Evolutionary conservation across 2,329 filamentous ascomycete species (phyloP).

Genomic region (Monilinia vaccinii-corymbosi): DNA sequence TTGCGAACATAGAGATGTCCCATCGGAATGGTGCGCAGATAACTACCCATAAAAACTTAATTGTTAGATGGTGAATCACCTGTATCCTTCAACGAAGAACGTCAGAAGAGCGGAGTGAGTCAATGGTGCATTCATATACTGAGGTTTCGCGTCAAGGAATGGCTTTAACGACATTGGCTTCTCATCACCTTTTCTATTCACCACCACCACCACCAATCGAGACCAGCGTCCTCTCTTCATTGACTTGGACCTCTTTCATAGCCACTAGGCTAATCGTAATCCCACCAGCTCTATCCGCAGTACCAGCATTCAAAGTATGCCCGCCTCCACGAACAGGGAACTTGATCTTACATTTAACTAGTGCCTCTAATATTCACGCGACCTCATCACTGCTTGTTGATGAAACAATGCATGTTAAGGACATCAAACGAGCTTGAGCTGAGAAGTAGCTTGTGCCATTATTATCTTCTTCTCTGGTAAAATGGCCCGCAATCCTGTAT

Average conservation of each 20-base stretch:
- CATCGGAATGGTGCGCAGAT: no score
- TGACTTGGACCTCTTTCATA: conserved; percentile 22
- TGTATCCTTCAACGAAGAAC: no score
- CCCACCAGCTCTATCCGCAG: conserved; percentile 40
- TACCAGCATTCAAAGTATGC: conserved; percentile 31
- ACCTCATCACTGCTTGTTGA: conserved; percentile 14
- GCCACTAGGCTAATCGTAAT: conserved; percentile 39
- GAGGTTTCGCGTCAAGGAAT: neutral
- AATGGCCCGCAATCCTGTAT: neutral
- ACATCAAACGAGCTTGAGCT: conserved; percentile 10
- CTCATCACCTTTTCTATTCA: neutral
- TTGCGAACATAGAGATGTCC: no score
- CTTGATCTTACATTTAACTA: conserved; percentile 12
- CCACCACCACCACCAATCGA: conserved; percentile 32
- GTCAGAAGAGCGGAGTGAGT: no score
- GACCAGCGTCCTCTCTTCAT: conserved; percentile 24
- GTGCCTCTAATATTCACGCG: conserved; percentile 12
- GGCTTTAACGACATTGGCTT: neutral
- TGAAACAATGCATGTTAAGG: conserved; percentile 16
- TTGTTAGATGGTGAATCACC: no score
- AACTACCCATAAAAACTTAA: no score
- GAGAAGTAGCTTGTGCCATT: conserved; percentile 27
- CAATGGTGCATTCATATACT: neutral
- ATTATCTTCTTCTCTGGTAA: neutral
- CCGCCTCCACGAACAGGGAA: conserved; percentile 22